A percentile compares a stretch with the other conserved stretches of the same genome.
These are phyloP conservation scores for Pestalotiopsis sp. DNA, from an alignment of 2,329 filamentous ascomycete genomes.

Conservation along the genomic window DNA sequence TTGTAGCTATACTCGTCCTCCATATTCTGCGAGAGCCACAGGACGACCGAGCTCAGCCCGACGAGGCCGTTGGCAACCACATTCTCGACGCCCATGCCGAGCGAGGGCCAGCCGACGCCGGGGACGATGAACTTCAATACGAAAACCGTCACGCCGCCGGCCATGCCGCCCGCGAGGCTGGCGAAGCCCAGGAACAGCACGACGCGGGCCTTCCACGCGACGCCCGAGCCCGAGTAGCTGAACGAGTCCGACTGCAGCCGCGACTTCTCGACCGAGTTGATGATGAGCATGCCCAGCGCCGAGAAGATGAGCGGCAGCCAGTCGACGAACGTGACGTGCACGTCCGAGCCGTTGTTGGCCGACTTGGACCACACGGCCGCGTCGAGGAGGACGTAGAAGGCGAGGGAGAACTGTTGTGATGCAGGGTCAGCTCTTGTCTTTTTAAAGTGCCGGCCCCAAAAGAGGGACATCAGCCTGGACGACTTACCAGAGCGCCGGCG, in stretches of 20 bases:
- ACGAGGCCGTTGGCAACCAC: slow-evolving; percentile 65
- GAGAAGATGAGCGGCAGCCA: slow-evolving; percentile 70
- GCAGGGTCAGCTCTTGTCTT: neutral
- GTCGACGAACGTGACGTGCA: slow-evolving; percentile 68
- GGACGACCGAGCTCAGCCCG: slow-evolving; percentile 61
- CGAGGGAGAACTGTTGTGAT: slow-evolving; percentile 60
- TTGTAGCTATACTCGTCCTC: slow-evolving; percentile 73
- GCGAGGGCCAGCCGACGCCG: slow-evolving; percentile 56
- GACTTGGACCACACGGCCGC: slow-evolving; percentile 67
- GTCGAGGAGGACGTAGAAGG: slow-evolving; percentile 69
- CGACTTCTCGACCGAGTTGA: slow-evolving; percentile 69
- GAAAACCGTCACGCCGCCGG: slow-evolving; percentile 67
- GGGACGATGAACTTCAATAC: slow-evolving; percentile 65
- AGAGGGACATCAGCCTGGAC: neutral
- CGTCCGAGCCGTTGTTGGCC: slow-evolving; percentile 56
- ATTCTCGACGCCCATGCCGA: slow-evolving; percentile 66
- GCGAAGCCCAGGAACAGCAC: slow-evolving; percentile 69
- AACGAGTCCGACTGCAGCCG: slow-evolving; percentile 64
- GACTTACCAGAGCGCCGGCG: slow-evolving; percentile 62
- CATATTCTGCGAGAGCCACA: slow-evolving; percentile 73
- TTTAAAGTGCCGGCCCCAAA: too few relatives aligned
- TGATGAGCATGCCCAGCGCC: slow-evolving; percentile 68
- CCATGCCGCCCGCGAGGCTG: slow-evolving; percentile 65
- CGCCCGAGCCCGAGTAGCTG: slow-evolving; percentile 61
- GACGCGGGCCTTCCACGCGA: slow-evolving; percentile 69